Conservation (phyloP, 2,329 filamentous ascomycete species). For the Cercospora sp. region DNA sequence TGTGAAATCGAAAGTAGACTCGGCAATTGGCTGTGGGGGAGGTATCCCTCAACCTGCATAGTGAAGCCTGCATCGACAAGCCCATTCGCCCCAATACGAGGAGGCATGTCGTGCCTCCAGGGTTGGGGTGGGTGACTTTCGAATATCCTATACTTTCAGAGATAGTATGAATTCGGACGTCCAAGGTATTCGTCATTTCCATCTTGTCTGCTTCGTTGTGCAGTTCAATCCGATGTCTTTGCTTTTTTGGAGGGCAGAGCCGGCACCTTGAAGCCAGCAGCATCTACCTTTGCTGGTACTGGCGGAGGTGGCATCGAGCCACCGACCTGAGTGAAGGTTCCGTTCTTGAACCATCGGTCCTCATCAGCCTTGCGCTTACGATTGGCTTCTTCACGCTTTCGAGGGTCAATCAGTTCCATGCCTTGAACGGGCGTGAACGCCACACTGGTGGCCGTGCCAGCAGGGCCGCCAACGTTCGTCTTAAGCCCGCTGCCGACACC, state of each 20-base stretch:
- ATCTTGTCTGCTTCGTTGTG: background rate
- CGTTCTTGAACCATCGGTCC: conserved; percentile 94
- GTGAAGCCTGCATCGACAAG: background rate
- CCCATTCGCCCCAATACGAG: background rate
- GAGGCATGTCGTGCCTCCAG: background rate
- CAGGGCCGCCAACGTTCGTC: conserved; percentile 45
- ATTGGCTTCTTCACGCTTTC: conserved; percentile 80
- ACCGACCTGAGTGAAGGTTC: conserved; percentile 90
- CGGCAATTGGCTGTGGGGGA: background rate
- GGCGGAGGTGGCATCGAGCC: conserved; percentile 25
- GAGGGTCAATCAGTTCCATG: conserved; percentile 91
- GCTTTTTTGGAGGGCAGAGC: conserved; percentile 72
- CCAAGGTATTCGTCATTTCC: background rate
- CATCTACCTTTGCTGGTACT: conserved; percentile 53
- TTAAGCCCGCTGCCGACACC: conserved; percentile 64
- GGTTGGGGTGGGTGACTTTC: background rate
- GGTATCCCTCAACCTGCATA: background rate
- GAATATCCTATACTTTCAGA: background rate
- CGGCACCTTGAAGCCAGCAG: conserved; percentile 79
- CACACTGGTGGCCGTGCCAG: conserved; percentile 68
- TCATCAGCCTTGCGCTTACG: conserved; percentile 92
- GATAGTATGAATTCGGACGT: background rate
- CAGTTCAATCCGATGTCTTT: conserved; percentile 30
- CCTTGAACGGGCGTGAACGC: conserved; percentile 95
- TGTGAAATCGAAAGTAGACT: background rate